These are phyloP conservation scores for Panicum hallii DNA, from an alignment of 202 grass and related monocot species.

Conservation along the genomic window DNA sequence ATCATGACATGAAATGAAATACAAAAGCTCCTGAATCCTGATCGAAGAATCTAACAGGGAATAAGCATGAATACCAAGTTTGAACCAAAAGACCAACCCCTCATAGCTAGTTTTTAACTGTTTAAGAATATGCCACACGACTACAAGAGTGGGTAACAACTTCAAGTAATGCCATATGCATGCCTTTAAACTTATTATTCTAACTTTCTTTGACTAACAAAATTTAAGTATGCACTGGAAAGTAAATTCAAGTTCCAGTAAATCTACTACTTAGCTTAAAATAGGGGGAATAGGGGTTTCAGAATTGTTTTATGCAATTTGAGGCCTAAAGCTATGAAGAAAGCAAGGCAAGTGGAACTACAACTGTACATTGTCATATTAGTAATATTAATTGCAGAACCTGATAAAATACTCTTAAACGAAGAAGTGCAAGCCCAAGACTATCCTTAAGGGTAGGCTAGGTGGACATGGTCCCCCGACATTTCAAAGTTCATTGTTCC, in stretches of 20 bases:
- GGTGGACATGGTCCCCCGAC: slow-evolving; percentile 9
- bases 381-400: slow-evolving; percentile 29
- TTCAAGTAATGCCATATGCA: neutral
- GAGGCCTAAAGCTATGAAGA: slow-evolving; percentile 1
- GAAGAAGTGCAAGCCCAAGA: slow-evolving; percentile 12
- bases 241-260: slow-evolving; percentile 24
- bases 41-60: slow-evolving; percentile 15
- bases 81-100: neutral
- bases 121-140: slow-evolving; percentile 4
- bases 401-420: neutral
- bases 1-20: slow-evolving; percentile 6
- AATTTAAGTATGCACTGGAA: slow-evolving; percentile 9
- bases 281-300: neutral
- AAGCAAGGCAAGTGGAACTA: neutral
- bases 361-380: slow-evolving; percentile 34
- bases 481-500: neutral
- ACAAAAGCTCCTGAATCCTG: slow-evolving; percentile 5
- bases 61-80: slow-evolving; percentile 21
- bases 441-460: slow-evolving; percentile 9
- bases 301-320: slow-evolving; percentile 3
- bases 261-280: slow-evolving; percentile 15
- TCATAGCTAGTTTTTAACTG: neutral
- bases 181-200: neutral
- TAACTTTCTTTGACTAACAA: slow-evolving; percentile 15
- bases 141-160: neutral